Evolutionary conservation across 2,329 filamentous ascomycete genomes (phyloP).

Genomic region (Aureobasidium zeae): DNA sequence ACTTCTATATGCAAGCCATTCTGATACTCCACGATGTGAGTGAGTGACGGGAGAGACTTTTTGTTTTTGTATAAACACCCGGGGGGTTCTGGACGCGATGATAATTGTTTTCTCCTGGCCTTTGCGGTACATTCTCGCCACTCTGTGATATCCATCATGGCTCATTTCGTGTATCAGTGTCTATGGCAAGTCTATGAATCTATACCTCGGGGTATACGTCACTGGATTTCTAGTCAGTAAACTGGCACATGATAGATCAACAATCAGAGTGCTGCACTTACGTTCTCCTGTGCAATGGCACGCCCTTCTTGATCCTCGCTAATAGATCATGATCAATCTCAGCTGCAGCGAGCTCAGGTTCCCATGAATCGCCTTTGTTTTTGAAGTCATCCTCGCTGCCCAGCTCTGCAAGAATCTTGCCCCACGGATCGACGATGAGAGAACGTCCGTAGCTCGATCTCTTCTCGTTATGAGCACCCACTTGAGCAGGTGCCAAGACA

Average conservation of each 20-base stretch:
- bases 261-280: constrained; percentile 19
- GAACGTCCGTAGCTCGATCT: constrained; percentile 77
- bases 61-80: too few relatives aligned
- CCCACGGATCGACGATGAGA: constrained; percentile 83
- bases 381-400: constrained; percentile 40
- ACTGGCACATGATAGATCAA: background rate
- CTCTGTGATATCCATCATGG: too few relatives aligned
- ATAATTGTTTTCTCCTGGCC: too few relatives aligned
- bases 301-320: constrained; percentile 29
- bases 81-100: too few relatives aligned
- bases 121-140: too few relatives aligned
- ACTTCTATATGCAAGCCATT: too few relatives aligned
- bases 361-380: constrained; percentile 27
- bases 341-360: constrained; percentile 35
- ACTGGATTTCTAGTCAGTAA: constrained; percentile 11
- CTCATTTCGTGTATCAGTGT: too few relatives aligned
- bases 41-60: too few relatives aligned
- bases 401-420: constrained; percentile 58
- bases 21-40: too few relatives aligned
- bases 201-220: constrained; percentile 20
- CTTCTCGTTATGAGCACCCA: constrained; percentile 64
- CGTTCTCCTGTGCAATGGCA: constrained; percentile 30
- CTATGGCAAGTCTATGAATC: background rate
- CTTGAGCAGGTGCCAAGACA: constrained; percentile 76
- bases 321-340: constrained; percentile 32